Conservation (phyloP, 805 yeast species). For the Saturnispora sekii region DNA sequence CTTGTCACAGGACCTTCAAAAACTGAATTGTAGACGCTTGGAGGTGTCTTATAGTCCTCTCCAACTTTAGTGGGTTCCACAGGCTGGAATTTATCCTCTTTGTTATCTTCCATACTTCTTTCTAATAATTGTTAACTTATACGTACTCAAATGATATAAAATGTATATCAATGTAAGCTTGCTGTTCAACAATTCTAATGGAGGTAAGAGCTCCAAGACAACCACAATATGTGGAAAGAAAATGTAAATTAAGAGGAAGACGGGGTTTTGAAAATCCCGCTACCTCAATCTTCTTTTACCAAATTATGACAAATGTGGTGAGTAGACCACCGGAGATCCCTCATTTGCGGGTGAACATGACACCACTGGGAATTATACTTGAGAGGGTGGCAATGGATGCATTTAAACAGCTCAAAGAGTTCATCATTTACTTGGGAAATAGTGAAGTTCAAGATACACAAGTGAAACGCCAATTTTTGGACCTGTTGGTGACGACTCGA, state of each 20-base stretch:
- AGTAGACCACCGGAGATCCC: conserved; percentile 34
- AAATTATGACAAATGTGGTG: background rate
- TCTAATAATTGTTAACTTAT: no score
- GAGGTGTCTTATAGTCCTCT: conserved; percentile 9
- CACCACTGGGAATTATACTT: conserved; percentile 52
- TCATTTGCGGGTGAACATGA: conserved; percentile 62
- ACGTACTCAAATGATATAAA: no score
- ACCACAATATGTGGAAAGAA: no score
- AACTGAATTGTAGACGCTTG: background rate
- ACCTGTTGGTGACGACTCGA: conserved; percentile 59
- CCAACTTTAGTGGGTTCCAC: background rate
- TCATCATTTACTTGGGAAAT: conserved; percentile 50
- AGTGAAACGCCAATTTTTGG: conserved; percentile 61
- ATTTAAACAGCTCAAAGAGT: conserved; percentile 50
- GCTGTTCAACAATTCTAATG: no score
- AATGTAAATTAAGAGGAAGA: no score
- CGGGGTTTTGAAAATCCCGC: no score
- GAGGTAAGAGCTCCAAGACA: no score
- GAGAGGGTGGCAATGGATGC: conserved; percentile 51
- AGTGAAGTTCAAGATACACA: conserved; percentile 40
- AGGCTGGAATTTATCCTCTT: background rate
- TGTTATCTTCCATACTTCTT: conserved; percentile 2
- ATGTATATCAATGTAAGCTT: no score
- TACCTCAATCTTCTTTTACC: no score
- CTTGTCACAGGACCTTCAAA: background rate